A percentile compares a stretch with the other conserved stretches of the same genome.
Conservation (phyloP, 108 stramenopile genomes). For the Bacterosira constricta region DNA sequence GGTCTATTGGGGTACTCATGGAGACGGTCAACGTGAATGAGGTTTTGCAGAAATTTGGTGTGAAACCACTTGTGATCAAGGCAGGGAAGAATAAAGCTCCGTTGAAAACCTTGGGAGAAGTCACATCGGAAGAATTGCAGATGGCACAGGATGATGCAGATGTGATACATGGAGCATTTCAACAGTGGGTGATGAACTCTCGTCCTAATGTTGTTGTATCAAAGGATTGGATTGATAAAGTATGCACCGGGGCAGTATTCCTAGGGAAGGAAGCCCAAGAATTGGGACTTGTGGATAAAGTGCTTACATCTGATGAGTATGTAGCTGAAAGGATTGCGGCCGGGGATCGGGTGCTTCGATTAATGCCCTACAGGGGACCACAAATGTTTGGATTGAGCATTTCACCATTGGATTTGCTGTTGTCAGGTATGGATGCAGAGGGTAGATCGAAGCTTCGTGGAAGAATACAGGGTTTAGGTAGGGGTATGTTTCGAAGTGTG, state of each 20-base stretch:
- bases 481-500: slow-evolving; percentile 59
- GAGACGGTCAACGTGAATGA: slow-evolving; percentile 77
- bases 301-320: slow-evolving; percentile 84
- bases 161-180: slow-evolving; percentile 76
- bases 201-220: slow-evolving; percentile 51
- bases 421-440: slow-evolving; percentile 45
- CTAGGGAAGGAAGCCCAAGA: slow-evolving; percentile 64
- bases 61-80: slow-evolving; percentile 69
- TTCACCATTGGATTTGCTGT: slow-evolving; percentile 39
- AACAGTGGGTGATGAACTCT: slow-evolving; percentile 47
- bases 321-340: slow-evolving; percentile 70
- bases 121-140: slow-evolving; percentile 61
- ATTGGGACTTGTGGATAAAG: slow-evolving; percentile 70
- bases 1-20: slow-evolving; percentile 76
- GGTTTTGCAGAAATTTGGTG: slow-evolving; percentile 60
- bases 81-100: slow-evolving; percentile 81
- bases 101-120: slow-evolving; percentile 62
- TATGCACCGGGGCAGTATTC: slow-evolving; percentile 73
- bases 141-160: slow-evolving; percentile 62
- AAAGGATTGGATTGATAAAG: slow-evolving; percentile 53
- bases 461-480: slow-evolving; percentile 54
- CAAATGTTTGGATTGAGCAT: slow-evolving; percentile 45
- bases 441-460: slow-evolving; percentile 61
- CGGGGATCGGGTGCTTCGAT: slow-evolving; percentile 69
- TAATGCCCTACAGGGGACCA: slow-evolving; percentile 49